Evolutionary conservation across 345 rosid species (phyloP), one percentile per base, ranked within the genome.

Genomic region (Cardamine occulta): DNA sequence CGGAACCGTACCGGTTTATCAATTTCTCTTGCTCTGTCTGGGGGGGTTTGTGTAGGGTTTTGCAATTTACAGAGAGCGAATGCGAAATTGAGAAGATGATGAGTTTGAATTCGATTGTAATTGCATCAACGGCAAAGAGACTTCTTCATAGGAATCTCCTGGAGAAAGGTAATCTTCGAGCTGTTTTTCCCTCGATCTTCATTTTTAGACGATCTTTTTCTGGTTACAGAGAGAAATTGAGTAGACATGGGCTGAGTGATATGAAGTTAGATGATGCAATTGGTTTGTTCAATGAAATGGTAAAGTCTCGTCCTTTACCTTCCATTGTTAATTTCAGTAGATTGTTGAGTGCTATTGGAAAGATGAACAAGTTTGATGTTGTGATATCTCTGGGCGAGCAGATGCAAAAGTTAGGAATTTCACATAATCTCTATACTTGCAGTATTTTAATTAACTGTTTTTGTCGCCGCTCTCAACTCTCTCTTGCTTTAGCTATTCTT

Each of bases 351-450:
- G 18, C 11, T 1, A 14, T 54, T 54, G 18, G 6, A 0, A 54
- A 54, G 35, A 54, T 54, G 59, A 54, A 54, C 2, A 54, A 54
- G 35, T 54, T 6, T 54, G 59, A 54, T 26, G 59, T 54, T 54
- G 59, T 54, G 1, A 54, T 54, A 10, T 54, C 35, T 3, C 5
- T 54, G 59, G 59, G 59, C 0, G 59, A 54, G 9, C 1, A 54
- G 59, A 54, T 54, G 59, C 19, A 54, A 14, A 54, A 13, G 0
- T 1, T 54, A 2, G 35, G 59, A 2, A 26, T 54, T 6, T 2
- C 9, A 13, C 29, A 13, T 54, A 0, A 14, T 26, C 35, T 13
- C 5, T 54, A 26, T 54, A 54, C 59, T 2, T 54, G 26, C 35
- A 54, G 4, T 54, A 54, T 54, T 54, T 14, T 54, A 0, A 1